Evolutionary conservation across 805 yeast genomes (phyloP).

Genomic region (Helenozyma baotianmanensis): DNA sequence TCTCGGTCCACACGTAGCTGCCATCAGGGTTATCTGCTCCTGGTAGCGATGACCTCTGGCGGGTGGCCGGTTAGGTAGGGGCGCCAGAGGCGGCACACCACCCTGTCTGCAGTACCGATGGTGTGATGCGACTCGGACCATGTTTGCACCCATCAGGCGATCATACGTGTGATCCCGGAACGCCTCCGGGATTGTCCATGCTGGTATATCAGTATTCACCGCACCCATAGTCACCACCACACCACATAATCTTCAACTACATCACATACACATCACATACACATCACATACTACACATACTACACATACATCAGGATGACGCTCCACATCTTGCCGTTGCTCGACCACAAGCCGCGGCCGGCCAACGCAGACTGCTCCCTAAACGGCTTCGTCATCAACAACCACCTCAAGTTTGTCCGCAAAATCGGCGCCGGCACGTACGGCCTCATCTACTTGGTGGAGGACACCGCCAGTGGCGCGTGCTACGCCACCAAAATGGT

Average conservation of each 20-base stretch:
- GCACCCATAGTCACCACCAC: no score
- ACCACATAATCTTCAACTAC: no score
- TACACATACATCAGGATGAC: conserved; percentile 3
- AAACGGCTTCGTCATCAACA: conserved; percentile 62
- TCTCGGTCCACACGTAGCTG: no score
- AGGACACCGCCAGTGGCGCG: conserved; percentile 41
- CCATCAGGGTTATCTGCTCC: no score
- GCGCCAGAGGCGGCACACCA: no score
- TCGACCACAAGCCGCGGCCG: conserved; percentile 33
- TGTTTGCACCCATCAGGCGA: conserved; percentile 1
- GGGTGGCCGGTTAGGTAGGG: no score
- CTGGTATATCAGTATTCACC: no score
- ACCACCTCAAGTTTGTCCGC: conserved; percentile 46
- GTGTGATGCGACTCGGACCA: conserved; percentile 1
- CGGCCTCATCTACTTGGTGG: conserved; percentile 42
- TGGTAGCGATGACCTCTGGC: no score
- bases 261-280: no score
- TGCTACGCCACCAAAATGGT: conserved; percentile 70
- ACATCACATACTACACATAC: not conserved
- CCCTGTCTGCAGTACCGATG: not conserved
- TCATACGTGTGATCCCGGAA: no score
- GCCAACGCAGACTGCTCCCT: conserved; percentile 54
- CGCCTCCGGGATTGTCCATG: no score
- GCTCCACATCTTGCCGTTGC: conserved; percentile 69
- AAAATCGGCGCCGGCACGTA: conserved; percentile 47